These are phyloP conservation scores for Zopfochytrium polystomum DNA, from an alignment of 371 early-diverging fungal genomes.

Conservation along the genomic window DNA sequence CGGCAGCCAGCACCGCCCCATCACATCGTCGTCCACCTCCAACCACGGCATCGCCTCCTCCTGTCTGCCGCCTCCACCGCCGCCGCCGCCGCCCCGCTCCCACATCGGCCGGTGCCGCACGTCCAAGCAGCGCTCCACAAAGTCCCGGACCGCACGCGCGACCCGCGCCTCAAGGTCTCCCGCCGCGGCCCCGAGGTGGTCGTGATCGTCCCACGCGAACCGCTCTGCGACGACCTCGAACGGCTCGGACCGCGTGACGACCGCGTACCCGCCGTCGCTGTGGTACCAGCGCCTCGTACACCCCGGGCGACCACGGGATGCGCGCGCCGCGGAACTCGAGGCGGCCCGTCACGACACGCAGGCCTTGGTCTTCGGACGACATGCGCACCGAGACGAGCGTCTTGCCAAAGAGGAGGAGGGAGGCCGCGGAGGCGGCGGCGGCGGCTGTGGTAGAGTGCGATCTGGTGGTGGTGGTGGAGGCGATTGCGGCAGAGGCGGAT, in stretches of 20 bases:
- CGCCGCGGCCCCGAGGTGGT: too few species aligned
- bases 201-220: constrained; percentile 24
- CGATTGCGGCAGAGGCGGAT: too few species aligned
- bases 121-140: constrained; percentile 32
- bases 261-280: constrained; percentile 77
- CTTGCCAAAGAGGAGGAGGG: constrained; percentile 23
- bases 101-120: too few species aligned
- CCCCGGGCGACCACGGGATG: constrained; percentile 81
- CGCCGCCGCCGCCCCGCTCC: too few species aligned
- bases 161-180: too few species aligned
- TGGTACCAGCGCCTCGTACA: constrained; percentile 88
- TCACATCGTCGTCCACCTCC: constrained; percentile 26
- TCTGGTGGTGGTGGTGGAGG: too few species aligned
- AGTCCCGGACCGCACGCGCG: constrained; percentile 13
- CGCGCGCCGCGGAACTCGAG: constrained; percentile 39
- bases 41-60: constrained; percentile 11
- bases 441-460: too few species aligned
- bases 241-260: constrained; percentile 69
- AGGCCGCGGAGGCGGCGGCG: too few species aligned
- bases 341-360: constrained; percentile 31
- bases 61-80: too few species aligned
- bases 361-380: constrained; percentile 23
- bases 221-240: constrained; percentile 66
- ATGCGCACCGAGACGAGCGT: constrained; percentile 21
- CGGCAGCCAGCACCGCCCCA: constrained; percentile 21